These are phyloP conservation scores for Globisporangium paddicum DNA, from an alignment of 352 stramenopile genomes.

Conservation along the genomic window DNA sequence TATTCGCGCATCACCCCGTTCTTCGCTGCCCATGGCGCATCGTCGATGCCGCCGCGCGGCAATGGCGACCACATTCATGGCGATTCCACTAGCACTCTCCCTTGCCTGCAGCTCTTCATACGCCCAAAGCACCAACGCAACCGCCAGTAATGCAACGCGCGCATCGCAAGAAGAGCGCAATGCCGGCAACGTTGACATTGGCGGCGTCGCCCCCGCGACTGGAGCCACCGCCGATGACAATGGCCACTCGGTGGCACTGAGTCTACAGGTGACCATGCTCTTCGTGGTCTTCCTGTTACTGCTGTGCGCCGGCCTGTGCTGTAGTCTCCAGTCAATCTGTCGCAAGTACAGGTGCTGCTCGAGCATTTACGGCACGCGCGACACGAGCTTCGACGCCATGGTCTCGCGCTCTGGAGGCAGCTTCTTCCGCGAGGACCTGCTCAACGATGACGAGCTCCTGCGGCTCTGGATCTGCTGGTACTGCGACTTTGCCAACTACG, in stretches of 20 bases:
- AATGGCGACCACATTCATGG: neutral
- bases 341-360: conserved; percentile 21
- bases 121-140: neutral
- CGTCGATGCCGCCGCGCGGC: neutral
- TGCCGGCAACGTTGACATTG: neutral
- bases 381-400: conserved; percentile 22
- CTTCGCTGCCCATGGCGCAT: neutral
- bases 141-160: neutral
- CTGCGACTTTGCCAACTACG: conserved; percentile 62
- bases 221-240: neutral
- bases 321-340: conserved; percentile 31
- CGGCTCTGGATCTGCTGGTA: conserved; percentile 48
- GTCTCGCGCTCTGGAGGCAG: conserved; percentile 14
- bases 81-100: neutral
- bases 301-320: conserved; percentile 24
- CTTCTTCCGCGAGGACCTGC: conserved; percentile 44
- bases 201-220: neutral
- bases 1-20: neutral
- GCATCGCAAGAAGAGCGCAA: neutral
- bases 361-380: neutral
- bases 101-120: neutral
- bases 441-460: conserved; percentile 45
- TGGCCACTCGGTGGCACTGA: neutral
- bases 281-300: conserved; percentile 34
- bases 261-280: conserved; percentile 25